Evolutionary conservation across 257 asterid species (phyloP), one percentile per base, ranked within the genome.

Genomic region (Parsonsia alboflavescens): DNA sequence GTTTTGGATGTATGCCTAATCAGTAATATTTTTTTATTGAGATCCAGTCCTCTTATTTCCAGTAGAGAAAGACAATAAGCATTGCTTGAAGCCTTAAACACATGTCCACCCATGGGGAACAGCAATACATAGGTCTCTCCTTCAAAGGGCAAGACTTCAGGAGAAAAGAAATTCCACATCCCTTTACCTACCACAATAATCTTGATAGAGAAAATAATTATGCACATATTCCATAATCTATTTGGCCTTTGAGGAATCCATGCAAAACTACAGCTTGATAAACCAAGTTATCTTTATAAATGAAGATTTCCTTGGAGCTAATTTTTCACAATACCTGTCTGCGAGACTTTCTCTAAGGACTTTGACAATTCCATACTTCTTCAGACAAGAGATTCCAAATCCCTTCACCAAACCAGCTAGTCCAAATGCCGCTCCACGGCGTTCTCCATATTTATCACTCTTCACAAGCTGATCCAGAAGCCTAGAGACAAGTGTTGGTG

Each of bases 391-490:
- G 77, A 94, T 88, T 84, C 92, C 81, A 78, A 90, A 94, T 68
- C 99, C 99, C 88, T 90, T 92, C 5, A 94, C 96, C 74, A 84
- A 93, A 58, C 99, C 99, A 78, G 98, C 97, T 68, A 92, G 89
- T 70, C 99, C 99, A 90, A 94, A 94, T 33, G 99, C 99, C 56
- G 98, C 99, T 79, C 99, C 99, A 71, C 99, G 99, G 62, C 99
- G 98, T 80, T 94, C 98, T 83, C 99, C 99, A 74, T 94, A 94
- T 85, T 89, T 94, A 79, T 94, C 99, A 82, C 90, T 92, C 86
- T 89, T 94, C 99, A 90, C 87, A 81, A 94, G 84, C 85, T 87
- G 89, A 86, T 77, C 88, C 78, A 94, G 88, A 86, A 94, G 85
- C 77, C 89, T 86, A 76, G 96, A 94, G 82, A 92, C 84, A 75